These are phyloP conservation scores for Aspergillus phoenicis DNA, from an alignment of 2,329 filamentous ascomycete genomes.

Conservation along the genomic window DNA sequence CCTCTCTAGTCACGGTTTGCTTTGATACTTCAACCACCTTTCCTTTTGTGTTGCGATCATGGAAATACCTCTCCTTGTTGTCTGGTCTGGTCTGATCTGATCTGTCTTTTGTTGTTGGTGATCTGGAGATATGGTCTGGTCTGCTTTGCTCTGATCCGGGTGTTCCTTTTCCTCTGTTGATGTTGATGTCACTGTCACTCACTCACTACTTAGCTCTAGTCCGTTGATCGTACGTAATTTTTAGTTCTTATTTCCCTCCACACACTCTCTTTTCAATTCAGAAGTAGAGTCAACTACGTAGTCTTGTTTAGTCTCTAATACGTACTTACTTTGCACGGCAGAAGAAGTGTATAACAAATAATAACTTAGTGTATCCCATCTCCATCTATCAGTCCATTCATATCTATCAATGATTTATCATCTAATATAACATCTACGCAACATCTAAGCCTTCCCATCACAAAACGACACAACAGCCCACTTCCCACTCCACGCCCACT, in stretches of 20 bases:
- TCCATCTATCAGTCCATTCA: too few species aligned
- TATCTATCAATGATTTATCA: too few species aligned
- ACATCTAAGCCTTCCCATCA: slow-evolving; percentile 58
- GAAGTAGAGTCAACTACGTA: too few species aligned
- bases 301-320: too few species aligned
- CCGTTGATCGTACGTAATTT: neutral
- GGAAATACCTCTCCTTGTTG: neutral
- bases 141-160: neutral
- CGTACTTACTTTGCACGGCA: too few species aligned
- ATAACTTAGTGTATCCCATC: too few species aligned
- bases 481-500: slow-evolving; percentile 95
- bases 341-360: too few species aligned
- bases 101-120: neutral
- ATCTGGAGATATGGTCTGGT: neutral
- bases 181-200: neutral
- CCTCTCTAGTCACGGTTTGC: neutral
- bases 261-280: too few species aligned
- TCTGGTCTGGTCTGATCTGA: neutral
- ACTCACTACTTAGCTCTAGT: neutral
- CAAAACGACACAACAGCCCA: slow-evolving; percentile 93
- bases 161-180: neutral
- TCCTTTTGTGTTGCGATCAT: neutral
- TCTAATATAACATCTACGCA: neutral
- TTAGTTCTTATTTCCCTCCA: neutral
- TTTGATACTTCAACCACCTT: neutral